Evolutionary conservation across 169 alveolate species (phyloP).

Genomic region (Plasmodium fragile): DNA sequence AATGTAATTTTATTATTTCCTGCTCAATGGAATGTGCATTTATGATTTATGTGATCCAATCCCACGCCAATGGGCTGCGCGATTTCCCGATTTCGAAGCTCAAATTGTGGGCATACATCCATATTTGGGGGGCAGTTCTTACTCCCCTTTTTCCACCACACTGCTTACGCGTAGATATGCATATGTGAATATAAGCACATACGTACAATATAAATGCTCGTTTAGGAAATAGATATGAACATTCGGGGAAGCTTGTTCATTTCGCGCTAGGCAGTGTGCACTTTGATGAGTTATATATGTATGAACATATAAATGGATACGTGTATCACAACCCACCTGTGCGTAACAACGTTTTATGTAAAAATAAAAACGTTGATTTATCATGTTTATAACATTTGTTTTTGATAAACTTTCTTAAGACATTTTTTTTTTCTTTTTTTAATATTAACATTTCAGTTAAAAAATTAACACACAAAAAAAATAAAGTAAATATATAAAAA

Average conservation of each 20-base stretch:
- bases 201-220: not conserved
- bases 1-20: constrained; percentile 3
- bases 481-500: not conserved
- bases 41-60: not conserved
- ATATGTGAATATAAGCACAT: not conserved
- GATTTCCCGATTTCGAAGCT: not conserved
- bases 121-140: not conserved
- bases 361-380: not conserved
- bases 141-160: not conserved
- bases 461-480: not conserved
- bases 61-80: not conserved
- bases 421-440: not conserved
- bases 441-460: not conserved
- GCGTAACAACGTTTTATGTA: constrained; percentile 1
- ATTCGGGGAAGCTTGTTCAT: not conserved
- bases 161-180: not conserved
- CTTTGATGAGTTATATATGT: not conserved
- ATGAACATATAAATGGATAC: not conserved
- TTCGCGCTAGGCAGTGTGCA: not conserved
- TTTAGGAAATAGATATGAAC: not conserved
- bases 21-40: not conserved
- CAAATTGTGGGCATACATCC: not conserved
- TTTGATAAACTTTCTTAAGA: constrained; percentile 1
- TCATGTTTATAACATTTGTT: not conserved
- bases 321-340: not conserved